A percentile compares a stretch with the other conserved stretches of the same genome.
phyloP scores from a whole-genome alignment of 768 basidiomycete species.

The Mycena latifolia region DNA sequence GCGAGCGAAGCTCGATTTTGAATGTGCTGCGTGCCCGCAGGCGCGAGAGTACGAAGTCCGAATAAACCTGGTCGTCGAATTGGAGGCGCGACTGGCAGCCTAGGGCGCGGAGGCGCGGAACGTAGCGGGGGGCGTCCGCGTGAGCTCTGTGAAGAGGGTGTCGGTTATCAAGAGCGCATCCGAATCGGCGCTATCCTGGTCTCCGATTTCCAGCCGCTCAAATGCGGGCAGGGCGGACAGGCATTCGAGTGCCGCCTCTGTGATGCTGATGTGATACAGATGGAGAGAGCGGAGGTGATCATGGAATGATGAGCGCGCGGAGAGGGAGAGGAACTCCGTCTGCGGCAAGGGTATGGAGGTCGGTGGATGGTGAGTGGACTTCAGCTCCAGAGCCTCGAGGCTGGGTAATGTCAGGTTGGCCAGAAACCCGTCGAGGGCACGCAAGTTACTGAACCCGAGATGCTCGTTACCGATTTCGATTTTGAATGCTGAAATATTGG shows the following conservation, averaged over 20 bases:
- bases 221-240: neutral
- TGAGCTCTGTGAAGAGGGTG: neutral
- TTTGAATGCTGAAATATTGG: too few relatives aligned
- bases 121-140: neutral
- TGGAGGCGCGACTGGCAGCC: neutral
- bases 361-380: neutral
- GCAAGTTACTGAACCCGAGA: too few relatives aligned
- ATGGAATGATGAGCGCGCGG: neutral
- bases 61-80: constrained; percentile 1
- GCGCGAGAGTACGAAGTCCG: neutral
- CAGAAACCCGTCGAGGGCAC: too few relatives aligned
- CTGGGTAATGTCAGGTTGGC: too few relatives aligned
- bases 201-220: neutral
- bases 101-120: neutral
- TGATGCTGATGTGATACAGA: neutral
- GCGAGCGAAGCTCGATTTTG: too few relatives aligned
- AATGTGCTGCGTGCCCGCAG: too few relatives aligned
- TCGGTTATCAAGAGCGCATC: neutral
- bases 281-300: neutral
- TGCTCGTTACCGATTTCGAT: too few relatives aligned
- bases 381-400: too few relatives aligned
- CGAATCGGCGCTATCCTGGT: neutral
- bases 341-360: neutral
- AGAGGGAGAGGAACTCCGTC: neutral
- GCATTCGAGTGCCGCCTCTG: neutral